Conservation (phyloP, 2,329 filamentous ascomycete genomes). For the Trichophyton benhamiae region DNA sequence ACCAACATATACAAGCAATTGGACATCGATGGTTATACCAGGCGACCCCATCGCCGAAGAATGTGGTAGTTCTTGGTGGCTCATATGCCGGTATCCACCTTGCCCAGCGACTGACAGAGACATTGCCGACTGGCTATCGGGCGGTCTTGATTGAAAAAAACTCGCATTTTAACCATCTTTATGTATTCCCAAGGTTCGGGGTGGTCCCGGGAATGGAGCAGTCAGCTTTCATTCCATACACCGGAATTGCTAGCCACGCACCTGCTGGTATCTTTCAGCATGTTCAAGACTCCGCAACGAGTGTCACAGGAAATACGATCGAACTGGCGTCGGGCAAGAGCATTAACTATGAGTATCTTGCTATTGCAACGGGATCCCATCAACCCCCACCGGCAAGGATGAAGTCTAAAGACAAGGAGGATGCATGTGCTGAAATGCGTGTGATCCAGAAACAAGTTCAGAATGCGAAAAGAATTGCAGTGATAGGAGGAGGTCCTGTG, state of each 20-base stretch:
- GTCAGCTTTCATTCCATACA: neutral
- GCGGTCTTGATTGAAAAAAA: neutral
- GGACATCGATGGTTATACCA: neutral
- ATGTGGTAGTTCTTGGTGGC: neutral
- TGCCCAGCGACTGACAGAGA: neutral
- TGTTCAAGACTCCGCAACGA: neutral
- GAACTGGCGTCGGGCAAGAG: neutral
- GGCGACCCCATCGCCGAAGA: neutral
- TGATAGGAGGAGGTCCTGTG: neutral
- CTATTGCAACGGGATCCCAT: neutral
- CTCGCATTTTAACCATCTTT: neutral
- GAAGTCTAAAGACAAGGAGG: neutral
- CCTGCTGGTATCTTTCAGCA: neutral
- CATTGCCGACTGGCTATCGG: neutral
- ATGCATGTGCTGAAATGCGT: neutral
- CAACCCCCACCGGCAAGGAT: neutral
- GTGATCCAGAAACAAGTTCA: neutral
- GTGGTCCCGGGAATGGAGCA: neutral
- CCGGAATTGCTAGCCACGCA: neutral
- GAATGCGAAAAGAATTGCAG: neutral
- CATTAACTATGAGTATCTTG: neutral
- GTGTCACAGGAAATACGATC: neutral
- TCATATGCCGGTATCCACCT: neutral
- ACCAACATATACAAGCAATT: neutral
- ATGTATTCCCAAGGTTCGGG: neutral